phyloP scores from a whole-genome alignment of 192 early-diverging fungal genomes.

The Gaertneriomyces semiglobifer region DNA sequence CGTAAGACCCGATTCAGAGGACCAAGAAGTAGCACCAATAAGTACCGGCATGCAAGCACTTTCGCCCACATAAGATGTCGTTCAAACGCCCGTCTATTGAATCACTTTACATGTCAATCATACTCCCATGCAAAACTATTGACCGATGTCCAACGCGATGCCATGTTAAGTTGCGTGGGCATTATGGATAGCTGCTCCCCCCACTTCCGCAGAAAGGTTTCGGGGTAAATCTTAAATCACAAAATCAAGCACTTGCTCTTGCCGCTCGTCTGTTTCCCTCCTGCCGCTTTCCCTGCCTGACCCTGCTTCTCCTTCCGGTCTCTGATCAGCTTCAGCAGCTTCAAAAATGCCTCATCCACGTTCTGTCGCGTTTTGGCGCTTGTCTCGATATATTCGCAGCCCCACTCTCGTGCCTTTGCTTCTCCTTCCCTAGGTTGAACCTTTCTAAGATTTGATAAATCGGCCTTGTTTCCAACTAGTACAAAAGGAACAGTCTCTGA shows the following conservation, averaged over 20 bases:
- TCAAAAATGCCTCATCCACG: slow-evolving; percentile 72
- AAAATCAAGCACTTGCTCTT: slow-evolving; percentile 35
- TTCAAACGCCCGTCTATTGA: no score
- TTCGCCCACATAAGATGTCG: no score
- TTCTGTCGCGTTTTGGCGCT: slow-evolving; percentile 87
- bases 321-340: slow-evolving; percentile 73
- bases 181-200: no score
- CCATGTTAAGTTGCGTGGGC: no score
- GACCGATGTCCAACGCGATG: no score
- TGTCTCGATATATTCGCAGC: slow-evolving; percentile 83
- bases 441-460: slow-evolving; percentile 70
- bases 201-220: no score
- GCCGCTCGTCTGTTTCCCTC: slow-evolving; percentile 33
- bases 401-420: slow-evolving; percentile 74
- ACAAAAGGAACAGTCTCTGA: slow-evolving; percentile 93
- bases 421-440: slow-evolving; percentile 74
- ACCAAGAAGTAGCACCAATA: no score
- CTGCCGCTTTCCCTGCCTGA: slow-evolving; percentile 19
- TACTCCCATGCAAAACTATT: no score
- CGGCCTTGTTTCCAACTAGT: slow-evolving; percentile 98
- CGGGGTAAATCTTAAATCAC: not conserved
- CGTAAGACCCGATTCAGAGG: no score
- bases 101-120: no score
- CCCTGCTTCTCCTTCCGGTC: slow-evolving; percentile 61
- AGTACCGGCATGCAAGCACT: no score